These are phyloP conservation scores for Blepharisma stoltei DNA, from an alignment of 73 alveolate species.

Conservation along the genomic window DNA sequence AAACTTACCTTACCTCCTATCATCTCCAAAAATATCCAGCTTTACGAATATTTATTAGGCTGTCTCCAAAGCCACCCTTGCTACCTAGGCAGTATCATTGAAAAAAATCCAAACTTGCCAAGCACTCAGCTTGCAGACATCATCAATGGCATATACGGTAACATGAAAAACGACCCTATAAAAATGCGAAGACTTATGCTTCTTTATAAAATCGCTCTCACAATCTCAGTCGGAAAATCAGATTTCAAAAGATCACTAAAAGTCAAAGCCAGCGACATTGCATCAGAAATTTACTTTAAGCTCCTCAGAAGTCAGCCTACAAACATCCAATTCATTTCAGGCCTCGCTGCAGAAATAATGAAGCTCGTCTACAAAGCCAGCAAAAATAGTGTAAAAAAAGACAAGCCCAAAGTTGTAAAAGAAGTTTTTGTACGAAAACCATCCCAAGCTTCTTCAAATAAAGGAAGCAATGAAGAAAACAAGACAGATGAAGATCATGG, in stretches of 20 bases:
- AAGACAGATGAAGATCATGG: neutral
- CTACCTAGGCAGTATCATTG: conserved; percentile 46
- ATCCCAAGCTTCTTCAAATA: neutral
- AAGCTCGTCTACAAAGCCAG: conserved; percentile 7
- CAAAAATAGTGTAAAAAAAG: neutral
- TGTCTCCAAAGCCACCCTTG: conserved; percentile 63
- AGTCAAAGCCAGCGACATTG: conserved; percentile 40
- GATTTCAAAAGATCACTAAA: conserved; percentile 46
- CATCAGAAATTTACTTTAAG: conserved; percentile 33
- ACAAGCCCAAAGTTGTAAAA: neutral
- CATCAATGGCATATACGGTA: conserved; percentile 44
- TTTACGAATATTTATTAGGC: conserved; percentile 51
- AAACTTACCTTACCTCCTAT: conserved; percentile 56
- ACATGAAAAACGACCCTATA: conserved; percentile 35
- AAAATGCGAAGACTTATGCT: conserved; percentile 41
- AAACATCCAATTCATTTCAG: neutral
- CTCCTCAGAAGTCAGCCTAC: conserved; percentile 36
- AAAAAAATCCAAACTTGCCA: conserved; percentile 34
- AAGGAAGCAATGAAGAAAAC: neutral
- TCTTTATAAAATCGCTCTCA: conserved; percentile 35
- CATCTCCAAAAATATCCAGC: conserved; percentile 44
- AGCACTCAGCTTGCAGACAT: conserved; percentile 40
- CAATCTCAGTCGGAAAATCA: conserved; percentile 36
- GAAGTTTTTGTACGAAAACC: neutral
- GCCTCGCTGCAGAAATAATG: conserved; percentile 23